phyloP scores from a whole-genome alignment of 2,329 filamentous ascomycete species.

The Phialemoniopsis sp. region DNA sequence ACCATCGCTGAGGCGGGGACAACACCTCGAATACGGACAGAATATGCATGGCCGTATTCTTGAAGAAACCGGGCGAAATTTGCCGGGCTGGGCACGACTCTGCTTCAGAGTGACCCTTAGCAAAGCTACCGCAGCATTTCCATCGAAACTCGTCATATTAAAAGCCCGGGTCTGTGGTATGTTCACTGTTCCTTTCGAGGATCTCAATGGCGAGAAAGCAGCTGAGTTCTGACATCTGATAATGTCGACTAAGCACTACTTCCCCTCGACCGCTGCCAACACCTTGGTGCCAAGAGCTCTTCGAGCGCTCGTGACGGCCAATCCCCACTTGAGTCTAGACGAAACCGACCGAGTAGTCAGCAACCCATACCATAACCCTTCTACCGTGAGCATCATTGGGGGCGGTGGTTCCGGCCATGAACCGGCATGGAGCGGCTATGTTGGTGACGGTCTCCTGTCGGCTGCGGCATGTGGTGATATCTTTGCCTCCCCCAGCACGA shows the following conservation, averaged over 20 bases:
- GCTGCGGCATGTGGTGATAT: conserved; percentile 81
- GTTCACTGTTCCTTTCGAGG: neutral
- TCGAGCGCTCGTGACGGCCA: conserved; percentile 38
- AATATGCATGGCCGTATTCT: too few relatives aligned
- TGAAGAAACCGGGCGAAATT: too few relatives aligned
- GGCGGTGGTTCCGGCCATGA: conserved; percentile 88
- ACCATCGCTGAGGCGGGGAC: too few relatives aligned
- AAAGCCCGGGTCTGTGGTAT: too few relatives aligned
- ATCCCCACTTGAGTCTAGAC: conserved; percentile 36
- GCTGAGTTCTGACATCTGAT: too few relatives aligned
- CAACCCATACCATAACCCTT: conserved; percentile 28
- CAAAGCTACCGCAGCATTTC: too few relatives aligned
- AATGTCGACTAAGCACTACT: conserved; percentile 53
- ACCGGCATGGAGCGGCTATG: conserved; percentile 78
- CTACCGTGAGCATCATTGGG: conserved; percentile 69
- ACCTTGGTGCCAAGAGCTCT: conserved; percentile 40
- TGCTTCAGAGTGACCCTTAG: too few relatives aligned
- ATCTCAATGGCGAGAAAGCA: too few relatives aligned
- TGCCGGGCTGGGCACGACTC: too few relatives aligned
- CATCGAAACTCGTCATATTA: too few relatives aligned
- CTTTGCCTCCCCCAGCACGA: conserved; percentile 67
- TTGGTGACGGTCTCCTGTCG: conserved; percentile 73
- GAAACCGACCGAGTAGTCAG: conserved; percentile 41
- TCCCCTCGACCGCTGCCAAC: conserved; percentile 39
- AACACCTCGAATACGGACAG: too few relatives aligned